A percentile compares a stretch with the other conserved stretches of the same genome.
These are phyloP conservation scores for Aspergillus mulundensis DNA, from an alignment of 495 filamentous ascomycete genomes.

Conservation along the genomic window DNA sequence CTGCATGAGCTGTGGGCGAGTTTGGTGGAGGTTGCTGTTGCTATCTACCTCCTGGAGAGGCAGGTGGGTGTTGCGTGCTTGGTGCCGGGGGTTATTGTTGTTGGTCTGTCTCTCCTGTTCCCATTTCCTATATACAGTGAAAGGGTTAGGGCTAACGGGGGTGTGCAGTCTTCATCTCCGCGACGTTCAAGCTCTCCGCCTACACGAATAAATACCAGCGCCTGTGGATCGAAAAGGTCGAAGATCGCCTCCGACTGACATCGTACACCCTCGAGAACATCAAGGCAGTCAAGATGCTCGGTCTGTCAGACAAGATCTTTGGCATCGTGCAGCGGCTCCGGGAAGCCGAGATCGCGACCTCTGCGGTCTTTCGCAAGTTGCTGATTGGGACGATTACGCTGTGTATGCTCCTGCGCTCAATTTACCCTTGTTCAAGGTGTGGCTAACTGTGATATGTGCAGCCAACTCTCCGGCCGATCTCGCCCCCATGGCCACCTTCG, in stretches of 20 bases:
- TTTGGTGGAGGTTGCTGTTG: conserved; percentile 1
- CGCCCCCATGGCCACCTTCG: conserved; percentile 38
- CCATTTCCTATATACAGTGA: too few species aligned
- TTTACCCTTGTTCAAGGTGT: too few species aligned
- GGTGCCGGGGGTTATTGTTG: background rate
- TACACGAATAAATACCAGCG: background rate
- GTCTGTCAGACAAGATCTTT: background rate
- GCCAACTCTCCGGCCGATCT: conserved; percentile 17
- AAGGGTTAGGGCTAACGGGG: background rate
- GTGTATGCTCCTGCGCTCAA: background rate
- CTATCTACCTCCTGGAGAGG: background rate
- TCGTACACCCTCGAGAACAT: conserved; percentile 3
- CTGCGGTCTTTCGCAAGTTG: conserved; percentile 4
- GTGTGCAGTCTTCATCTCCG: background rate
- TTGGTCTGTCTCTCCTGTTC: background rate
- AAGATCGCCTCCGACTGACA: background rate
- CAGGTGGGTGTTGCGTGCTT: conserved; percentile 5
- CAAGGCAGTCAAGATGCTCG: conserved; percentile 7
- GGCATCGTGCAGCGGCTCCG: background rate
- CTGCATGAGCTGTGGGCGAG: conserved; percentile 6
- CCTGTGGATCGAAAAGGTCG: conserved; percentile 2
- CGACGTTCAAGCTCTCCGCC: conserved; percentile 1
- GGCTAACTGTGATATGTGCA: background rate
- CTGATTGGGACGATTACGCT: background rate
- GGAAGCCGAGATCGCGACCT: background rate